Conservation (phyloP, 2,329 filamentous ascomycete genomes). For the Pestalotiopsis sp. region DNA sequence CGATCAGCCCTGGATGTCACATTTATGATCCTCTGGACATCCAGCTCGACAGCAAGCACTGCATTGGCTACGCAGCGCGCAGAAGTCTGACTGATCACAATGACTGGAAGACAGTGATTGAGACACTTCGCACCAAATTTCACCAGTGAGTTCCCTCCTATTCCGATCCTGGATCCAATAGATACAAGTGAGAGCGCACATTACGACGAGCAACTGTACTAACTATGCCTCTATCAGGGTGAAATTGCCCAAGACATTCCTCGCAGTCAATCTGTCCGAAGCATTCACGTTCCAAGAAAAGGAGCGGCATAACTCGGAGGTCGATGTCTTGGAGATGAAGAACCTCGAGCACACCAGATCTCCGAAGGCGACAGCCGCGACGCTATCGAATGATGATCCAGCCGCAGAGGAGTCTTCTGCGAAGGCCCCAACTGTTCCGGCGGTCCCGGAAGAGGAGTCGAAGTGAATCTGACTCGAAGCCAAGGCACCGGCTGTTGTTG, state of each 20-base stretch:
- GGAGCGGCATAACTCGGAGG: constrained; percentile 53
- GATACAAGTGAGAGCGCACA: too few species aligned
- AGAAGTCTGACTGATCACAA: constrained; percentile 87
- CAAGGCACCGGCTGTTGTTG: not conserved
- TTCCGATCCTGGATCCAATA: too few species aligned
- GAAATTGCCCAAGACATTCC: constrained; percentile 67
- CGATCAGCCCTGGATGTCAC: constrained; percentile 93
- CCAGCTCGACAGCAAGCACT: constrained; percentile 93
- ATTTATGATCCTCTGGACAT: constrained; percentile 96
- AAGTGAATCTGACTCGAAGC: not conserved
- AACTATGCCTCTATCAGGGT: constrained; percentile 46
- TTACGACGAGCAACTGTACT: not conserved
- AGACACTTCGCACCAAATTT: constrained; percentile 92
- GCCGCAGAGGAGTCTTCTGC: not conserved
- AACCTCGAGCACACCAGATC: constrained; percentile 26
- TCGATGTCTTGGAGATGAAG: constrained; percentile 53
- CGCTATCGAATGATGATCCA: not conserved
- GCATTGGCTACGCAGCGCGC: constrained; percentile 91
- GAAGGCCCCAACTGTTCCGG: not conserved
- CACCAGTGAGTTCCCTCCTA: constrained; percentile 69
- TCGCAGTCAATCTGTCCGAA: constrained; percentile 66
- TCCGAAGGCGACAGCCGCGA: constrained; percentile 21
- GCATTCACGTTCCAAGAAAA: constrained; percentile 62
- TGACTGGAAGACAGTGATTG: constrained; percentile 97
- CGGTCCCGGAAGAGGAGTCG: not conserved